A percentile compares a stretch with the other conserved stretches of the same genome.
Conservation (phyloP, 2,329 filamentous ascomycete species). For the Alternaria longipes region DNA sequence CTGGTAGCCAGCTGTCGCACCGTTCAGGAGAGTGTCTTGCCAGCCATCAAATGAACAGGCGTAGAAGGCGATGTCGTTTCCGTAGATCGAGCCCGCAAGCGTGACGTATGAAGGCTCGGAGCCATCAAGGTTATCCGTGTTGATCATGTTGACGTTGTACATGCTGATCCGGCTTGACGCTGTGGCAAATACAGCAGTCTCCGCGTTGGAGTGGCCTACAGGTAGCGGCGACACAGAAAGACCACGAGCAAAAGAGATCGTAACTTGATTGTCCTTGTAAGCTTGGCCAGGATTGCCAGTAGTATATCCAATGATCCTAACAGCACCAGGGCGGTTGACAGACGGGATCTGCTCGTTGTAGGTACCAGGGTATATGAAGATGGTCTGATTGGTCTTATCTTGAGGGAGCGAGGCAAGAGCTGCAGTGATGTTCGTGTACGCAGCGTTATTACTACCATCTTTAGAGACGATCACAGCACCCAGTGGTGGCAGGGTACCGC, state of each 20-base stretch:
- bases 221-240: conserved; percentile 53
- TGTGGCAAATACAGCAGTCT: conserved; percentile 58
- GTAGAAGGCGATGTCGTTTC: conserved; percentile 64
- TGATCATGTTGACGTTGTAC: conserved; percentile 67
- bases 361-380: conserved; percentile 68
- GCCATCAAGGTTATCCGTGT: conserved; percentile 50
- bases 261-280: conserved; percentile 66
- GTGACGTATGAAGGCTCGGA: conserved; percentile 55
- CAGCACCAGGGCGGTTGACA: conserved; percentile 55
- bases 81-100: conserved; percentile 62
- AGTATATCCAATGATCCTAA: conserved; percentile 68
- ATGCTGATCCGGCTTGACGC: conserved; percentile 61
- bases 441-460: conserved; percentile 39
- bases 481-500: conserved; percentile 53
- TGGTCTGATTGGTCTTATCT: conserved; percentile 58
- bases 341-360: conserved; percentile 68
- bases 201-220: conserved; percentile 57
- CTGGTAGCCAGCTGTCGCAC: conserved; percentile 58
- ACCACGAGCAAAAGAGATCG: conserved; percentile 53
- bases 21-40: conserved; percentile 60
- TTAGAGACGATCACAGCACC: conserved; percentile 56
- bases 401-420: conserved; percentile 50
- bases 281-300: conserved; percentile 51
- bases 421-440: conserved; percentile 48
- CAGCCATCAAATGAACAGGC: conserved; percentile 63